Percentiles rank a stretch among this genome's conserved stretches.
These are phyloP conservation scores for Stachybotrys elegans DNA, from an alignment of 2,329 filamentous ascomycete species.

Conservation along the genomic window DNA sequence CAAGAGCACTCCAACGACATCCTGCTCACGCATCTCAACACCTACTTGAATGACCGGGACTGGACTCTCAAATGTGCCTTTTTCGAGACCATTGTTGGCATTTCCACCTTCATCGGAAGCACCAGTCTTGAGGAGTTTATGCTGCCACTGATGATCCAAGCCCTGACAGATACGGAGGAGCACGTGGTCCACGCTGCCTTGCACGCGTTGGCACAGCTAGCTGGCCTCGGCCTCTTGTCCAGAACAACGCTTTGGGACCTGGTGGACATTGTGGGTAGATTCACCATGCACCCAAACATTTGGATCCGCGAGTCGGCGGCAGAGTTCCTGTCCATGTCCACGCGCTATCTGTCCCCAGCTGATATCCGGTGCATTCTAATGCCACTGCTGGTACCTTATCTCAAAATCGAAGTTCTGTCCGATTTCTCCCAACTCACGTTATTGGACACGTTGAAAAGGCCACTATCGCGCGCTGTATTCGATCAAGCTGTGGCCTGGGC, in stretches of 20 bases:
- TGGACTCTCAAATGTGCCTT: constrained; percentile 97
- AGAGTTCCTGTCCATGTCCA: constrained; percentile 74
- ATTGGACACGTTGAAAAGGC: constrained; percentile 77
- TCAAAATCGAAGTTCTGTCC: constrained; percentile 65
- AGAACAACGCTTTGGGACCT: constrained; percentile 82
- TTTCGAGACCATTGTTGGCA: constrained; percentile 90
- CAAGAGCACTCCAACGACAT: constrained; percentile 91
- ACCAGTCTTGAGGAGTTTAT: constrained; percentile 92
- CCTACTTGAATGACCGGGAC: constrained; percentile 91
- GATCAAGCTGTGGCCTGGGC: constrained; percentile 88
- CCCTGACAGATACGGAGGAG: constrained; percentile 86
- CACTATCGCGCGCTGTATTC: constrained; percentile 72
- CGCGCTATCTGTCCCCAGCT: constrained; percentile 69
- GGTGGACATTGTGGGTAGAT: constrained; percentile 74
- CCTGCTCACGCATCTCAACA: constrained; percentile 93
- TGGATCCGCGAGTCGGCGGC: constrained; percentile 92
- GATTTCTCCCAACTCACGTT: constrained; percentile 68
- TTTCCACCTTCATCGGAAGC: constrained; percentile 84
- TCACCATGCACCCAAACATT: constrained; percentile 87
- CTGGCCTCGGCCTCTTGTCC: constrained; percentile 81
- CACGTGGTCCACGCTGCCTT: constrained; percentile 90
- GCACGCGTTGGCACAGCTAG: constrained; percentile 82
- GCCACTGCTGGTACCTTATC: constrained; percentile 74
- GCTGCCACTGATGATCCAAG: constrained; percentile 90
- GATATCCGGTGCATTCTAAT: constrained; percentile 80